Conservation (phyloP, 2,329 filamentous ascomycete species). For the Juglanconis juglandina region DNA sequence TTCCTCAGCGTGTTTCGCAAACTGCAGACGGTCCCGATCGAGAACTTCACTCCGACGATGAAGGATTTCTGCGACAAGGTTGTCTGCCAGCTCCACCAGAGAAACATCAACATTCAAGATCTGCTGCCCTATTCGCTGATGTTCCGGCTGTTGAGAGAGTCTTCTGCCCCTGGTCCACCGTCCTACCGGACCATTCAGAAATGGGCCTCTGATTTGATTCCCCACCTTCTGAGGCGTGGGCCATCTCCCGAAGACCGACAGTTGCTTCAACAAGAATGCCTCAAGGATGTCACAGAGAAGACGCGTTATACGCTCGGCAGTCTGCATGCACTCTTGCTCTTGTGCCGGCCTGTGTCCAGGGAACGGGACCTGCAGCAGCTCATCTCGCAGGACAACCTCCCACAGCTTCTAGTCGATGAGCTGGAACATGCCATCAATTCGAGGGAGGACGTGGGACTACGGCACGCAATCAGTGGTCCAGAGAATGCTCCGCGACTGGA, state of each 20-base stretch:
- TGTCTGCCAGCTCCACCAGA: constrained; percentile 46
- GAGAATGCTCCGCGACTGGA: constrained; percentile 54
- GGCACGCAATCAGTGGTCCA: constrained; percentile 43
- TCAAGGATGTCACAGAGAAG: constrained; percentile 63
- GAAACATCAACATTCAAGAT: constrained; percentile 22
- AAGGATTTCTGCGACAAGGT: constrained; percentile 59
- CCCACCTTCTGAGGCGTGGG: constrained; percentile 51
- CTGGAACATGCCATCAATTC: constrained; percentile 52
- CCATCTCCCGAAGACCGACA: constrained; percentile 53
- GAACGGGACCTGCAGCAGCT: constrained; percentile 59
- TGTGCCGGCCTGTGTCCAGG: constrained; percentile 41
- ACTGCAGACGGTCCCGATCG: constrained; percentile 60
- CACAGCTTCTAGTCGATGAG: constrained; percentile 61
- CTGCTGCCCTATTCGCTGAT: constrained; percentile 42
- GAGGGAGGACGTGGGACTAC: constrained; percentile 39
- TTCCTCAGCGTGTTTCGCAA: constrained; percentile 70
- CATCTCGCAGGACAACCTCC: constrained; percentile 58
- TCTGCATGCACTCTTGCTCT: constrained; percentile 59
- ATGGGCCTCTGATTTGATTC: constrained; percentile 11
- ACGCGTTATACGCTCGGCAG: constrained; percentile 68
- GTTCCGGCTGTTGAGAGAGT: constrained; percentile 69
- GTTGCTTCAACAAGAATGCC: constrained; percentile 63
- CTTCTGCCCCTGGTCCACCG: constrained; percentile 54
- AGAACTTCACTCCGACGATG: constrained; percentile 59
- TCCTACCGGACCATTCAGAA: constrained; percentile 22